phyloP scores from a whole-genome alignment of 2,329 filamentous ascomycete species.

The Metarhizium rileyi region DNA sequence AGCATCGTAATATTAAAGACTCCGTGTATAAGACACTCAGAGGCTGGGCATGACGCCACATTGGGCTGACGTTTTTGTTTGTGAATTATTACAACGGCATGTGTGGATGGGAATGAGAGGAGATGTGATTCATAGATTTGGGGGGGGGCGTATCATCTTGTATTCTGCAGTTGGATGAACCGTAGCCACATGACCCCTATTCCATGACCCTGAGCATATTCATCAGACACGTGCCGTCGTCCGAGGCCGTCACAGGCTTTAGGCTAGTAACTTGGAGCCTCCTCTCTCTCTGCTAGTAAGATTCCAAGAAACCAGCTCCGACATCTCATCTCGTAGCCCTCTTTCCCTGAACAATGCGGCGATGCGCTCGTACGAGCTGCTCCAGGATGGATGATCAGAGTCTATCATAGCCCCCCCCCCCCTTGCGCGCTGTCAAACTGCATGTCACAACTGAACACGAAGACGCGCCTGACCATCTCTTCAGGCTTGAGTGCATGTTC shows the following conservation, averaged over 20 bases:
- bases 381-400: constrained; percentile 21
- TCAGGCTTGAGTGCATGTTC: constrained; percentile 38
- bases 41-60: too few relatives aligned
- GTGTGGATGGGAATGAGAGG: too few relatives aligned
- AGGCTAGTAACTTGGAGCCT: constrained; percentile 26
- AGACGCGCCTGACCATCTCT: constrained; percentile 51
- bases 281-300: constrained; percentile 29
- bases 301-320: constrained; percentile 53
- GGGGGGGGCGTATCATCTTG: too few relatives aligned
- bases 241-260: constrained; percentile 38
- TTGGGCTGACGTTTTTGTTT: too few relatives aligned
- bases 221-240: constrained; percentile 38
- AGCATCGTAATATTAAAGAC: not conserved
- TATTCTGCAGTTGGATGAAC: too few relatives aligned
- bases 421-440: constrained; percentile 39
- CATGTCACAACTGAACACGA: constrained; percentile 54
- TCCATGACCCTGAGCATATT: constrained; percentile 49
- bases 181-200: too few relatives aligned
- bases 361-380: constrained; percentile 40
- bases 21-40: too few relatives aligned
- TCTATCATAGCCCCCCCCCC: not conserved
- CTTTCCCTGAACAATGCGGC: constrained; percentile 30
- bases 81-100: too few relatives aligned
- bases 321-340: constrained; percentile 50
- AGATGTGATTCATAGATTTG: too few relatives aligned